phyloP scores from a whole-genome alignment of 2,329 filamentous ascomycete species.

The Ophiostoma pallidulum region DNA sequence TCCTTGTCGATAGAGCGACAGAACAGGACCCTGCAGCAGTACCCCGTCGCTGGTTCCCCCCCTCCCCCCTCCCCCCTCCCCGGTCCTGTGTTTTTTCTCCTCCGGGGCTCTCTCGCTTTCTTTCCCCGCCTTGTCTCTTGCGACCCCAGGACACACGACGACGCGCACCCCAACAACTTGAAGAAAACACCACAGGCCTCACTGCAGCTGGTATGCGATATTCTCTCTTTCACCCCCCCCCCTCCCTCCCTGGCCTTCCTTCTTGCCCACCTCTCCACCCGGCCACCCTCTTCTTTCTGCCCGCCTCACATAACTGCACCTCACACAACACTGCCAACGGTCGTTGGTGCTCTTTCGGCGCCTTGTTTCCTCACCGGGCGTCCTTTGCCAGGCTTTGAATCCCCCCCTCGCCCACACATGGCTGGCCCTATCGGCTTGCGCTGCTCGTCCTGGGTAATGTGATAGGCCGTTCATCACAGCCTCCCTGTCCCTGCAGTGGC shows the following conservation, averaged over 20 bases:
- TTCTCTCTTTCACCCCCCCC: background rate
- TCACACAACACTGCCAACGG: too few species aligned
- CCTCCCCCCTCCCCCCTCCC: background rate
- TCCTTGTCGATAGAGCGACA: background rate
- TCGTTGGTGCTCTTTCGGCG: too few species aligned
- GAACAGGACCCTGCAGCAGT: conserved; percentile 7
- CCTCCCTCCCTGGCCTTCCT: too few species aligned
- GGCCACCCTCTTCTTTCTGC: background rate
- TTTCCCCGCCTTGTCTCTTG: background rate
- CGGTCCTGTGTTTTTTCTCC: background rate
- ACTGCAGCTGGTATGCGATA: background rate
- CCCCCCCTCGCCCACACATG: background rate
- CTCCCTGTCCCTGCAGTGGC: background rate
- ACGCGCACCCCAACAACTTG: background rate
- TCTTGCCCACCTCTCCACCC: background rate
- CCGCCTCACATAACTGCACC: conserved; percentile 1
- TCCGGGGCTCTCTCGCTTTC: background rate
- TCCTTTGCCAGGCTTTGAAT: too few species aligned
- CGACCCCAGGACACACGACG: background rate
- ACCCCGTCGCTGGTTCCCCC: background rate
- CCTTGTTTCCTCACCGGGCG: background rate
- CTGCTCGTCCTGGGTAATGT: background rate
- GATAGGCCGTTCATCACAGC: conserved; percentile 4
- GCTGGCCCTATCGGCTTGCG: background rate
- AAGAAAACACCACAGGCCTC: background rate